Base-by-base conservation (phyloP, 176 grass and related monocot genomes). In the Oryza glumipatula region DNA sequence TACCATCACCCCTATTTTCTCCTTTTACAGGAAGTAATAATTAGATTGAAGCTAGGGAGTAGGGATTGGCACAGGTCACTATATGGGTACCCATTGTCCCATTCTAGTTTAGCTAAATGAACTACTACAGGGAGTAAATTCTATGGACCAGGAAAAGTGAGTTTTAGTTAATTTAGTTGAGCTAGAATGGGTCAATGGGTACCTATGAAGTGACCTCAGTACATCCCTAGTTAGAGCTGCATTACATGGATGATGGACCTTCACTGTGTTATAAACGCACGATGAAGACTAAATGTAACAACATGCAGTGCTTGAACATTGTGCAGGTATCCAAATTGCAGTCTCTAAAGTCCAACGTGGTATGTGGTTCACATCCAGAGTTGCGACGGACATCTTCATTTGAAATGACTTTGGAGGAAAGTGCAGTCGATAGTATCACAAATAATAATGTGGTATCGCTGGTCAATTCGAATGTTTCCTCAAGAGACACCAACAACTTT, bases 301-400 rank as follows among this genome's bases (percentile, higher is more conserved):
- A 19, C 26, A 61, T 72, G 14, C 14, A 73, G 4, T 47, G 12
- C 65, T 68, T 83, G 32, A 63, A 86, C 70, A 84, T n/a, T 24
- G 78, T 85, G 60, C 89, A 99, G 96, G 86, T 92, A 73, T 92
- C 96, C 2, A 99, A 99, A 81, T 91, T 94, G 82, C 96, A 99
- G 76, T 94, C 88, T 64, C 84, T 95, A 75, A 99, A 99, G 82
- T 91, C 93, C 81, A 99, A 99, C 90, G 95, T 96, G 86, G 89
- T 96, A n/a, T 99, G 89, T 9, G 94, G 94, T 78, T 99, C 96
- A 16, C 87, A 92, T 81, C 89, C 90, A 32, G 96, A 99, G 82
- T 88, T 99, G 67, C 79, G 75, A 51, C 91, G 90, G 41, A 86
- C 93, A 73, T 94, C 96, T 86, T 99, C 96, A 70, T 93, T 93